Evolutionary conservation across 2,329 filamentous ascomycete genomes (phyloP), one percentile per base, ranked within the genome.

Genomic region (Epichloe sibirici): DNA sequence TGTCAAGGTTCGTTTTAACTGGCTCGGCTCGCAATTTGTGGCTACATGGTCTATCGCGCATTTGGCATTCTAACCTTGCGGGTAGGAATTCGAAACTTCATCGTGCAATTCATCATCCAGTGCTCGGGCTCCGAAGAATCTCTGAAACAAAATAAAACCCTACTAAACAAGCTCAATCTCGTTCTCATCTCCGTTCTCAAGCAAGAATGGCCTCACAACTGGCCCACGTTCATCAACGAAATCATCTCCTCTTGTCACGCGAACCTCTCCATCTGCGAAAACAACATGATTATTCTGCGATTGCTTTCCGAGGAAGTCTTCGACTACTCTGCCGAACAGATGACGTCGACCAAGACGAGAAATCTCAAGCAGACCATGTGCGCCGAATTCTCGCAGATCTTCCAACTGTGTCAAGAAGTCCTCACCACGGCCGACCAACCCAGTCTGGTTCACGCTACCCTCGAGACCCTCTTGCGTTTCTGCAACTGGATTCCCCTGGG

Each of bases 211-310:
- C 93, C 93, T 53, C 91, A 97, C 73, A 95, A 98, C 76, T 98
- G 94, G 93, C 93, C 94, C 11, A 95, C 90, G 21, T 98, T 98
- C 71, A 97, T 98, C 79, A 97, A 97, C 76, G 93, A 98, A 75
- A 98, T 98, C 70, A 90, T 98, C 62, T 86, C 89, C 23, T 91
- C 93, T 52, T 97, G 90, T 72, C 90, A 95, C 68, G 91, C 88
- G 60, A 96, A 87, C 70, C 76, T 98, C 51, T 93, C 91, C 39
- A 94, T 98, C 62, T 98, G 94, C 79, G 93, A 98, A 74, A 98
- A 98, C 76, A 98, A 98, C 77, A 98, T 98, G 93, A 90, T 88
- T 58, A 97, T 98, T 62, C 80, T 98, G 61, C 85, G 93, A 55
- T 75, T 98, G 62, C 79, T 98, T 45, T 98, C 93, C 6, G 93